phyloP scores from a whole-genome alignment of 176 grass and related monocot genomes.

The Juncus inflexus region DNA sequence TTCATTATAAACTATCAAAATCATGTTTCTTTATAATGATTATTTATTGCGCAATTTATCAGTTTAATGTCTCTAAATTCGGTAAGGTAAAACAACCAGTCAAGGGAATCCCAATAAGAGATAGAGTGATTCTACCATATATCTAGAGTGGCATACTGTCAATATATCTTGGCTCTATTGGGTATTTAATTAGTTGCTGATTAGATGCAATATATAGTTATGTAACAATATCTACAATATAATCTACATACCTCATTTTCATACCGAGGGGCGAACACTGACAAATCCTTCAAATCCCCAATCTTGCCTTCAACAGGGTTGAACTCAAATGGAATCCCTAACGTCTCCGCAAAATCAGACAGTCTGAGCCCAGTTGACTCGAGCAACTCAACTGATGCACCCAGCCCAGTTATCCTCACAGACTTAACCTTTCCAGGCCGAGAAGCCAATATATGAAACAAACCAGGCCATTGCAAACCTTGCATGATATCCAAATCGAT shows the following conservation, averaged over 20 bases:
- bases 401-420: constrained; percentile 69
- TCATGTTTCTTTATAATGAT: too few species aligned
- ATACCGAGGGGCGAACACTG: constrained; percentile 39
- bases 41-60: too few species aligned
- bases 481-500: constrained; percentile 96
- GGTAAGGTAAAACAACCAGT: too few species aligned
- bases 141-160: too few species aligned
- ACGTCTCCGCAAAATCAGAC: constrained; percentile 53
- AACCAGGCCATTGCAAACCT: constrained; percentile 81
- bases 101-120: too few species aligned
- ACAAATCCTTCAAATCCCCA: constrained; percentile 45
- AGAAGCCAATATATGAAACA: constrained; percentile 89
- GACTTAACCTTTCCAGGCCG: constrained; percentile 44
- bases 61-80: too few species aligned
- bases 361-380: constrained; percentile 67
- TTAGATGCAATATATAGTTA: too few species aligned
- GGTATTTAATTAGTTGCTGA: too few species aligned
- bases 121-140: too few species aligned
- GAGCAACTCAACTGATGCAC: constrained; percentile 69
- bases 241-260: constrained; percentile 27
- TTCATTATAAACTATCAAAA: neutral
- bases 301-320: constrained; percentile 70
- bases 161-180: too few species aligned
- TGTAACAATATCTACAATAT: too few species aligned
- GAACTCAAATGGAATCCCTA: constrained; percentile 79